Percentiles rank a stretch among this genome's conserved stretches.
phyloP scores from a whole-genome alignment of 140 eudicot species.

The Cichorium intybus region DNA sequence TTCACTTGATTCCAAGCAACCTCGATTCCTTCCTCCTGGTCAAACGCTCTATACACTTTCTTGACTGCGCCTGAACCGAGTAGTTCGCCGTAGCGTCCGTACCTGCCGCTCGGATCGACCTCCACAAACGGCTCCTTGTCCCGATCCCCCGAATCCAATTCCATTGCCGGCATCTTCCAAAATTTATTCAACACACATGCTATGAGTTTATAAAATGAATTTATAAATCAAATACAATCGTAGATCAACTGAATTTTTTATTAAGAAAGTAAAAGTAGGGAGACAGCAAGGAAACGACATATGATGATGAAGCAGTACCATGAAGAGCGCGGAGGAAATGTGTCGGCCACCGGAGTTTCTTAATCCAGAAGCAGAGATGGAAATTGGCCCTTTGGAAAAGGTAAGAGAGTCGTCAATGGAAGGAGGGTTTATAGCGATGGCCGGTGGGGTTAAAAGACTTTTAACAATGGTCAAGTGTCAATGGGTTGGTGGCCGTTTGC shows the following conservation, averaged over 20 bases:
- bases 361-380: neutral
- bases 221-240: neutral
- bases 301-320: neutral
- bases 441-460: neutral
- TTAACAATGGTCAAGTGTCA: conserved; percentile 15
- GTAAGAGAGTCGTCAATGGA: neutral
- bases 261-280: neutral
- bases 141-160: conserved; percentile 23
- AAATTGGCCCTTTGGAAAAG: neutral
- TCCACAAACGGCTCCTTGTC: conserved; percentile 55
- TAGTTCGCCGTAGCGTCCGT: conserved; percentile 66
- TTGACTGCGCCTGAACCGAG: conserved; percentile 69
- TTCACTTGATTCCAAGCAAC: conserved; percentile 86
- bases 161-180: conserved; percentile 44
- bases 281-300: neutral
- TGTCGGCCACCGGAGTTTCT: conserved; percentile 3
- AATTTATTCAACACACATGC: neutral
- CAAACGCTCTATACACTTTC: conserved; percentile 75
- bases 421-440: neutral
- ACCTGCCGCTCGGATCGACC: conserved; percentile 63
- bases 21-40: conserved; percentile 80
- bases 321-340: conserved; percentile 16
- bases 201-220: neutral
- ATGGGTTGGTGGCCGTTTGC: conserved; percentile 19
- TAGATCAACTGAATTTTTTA: neutral